Percentiles rank a stretch among this genome's conserved stretches.
Evolutionary conservation across 2,329 filamentous ascomycete species (phyloP).

Genomic region (Beauveria sp.): DNA sequence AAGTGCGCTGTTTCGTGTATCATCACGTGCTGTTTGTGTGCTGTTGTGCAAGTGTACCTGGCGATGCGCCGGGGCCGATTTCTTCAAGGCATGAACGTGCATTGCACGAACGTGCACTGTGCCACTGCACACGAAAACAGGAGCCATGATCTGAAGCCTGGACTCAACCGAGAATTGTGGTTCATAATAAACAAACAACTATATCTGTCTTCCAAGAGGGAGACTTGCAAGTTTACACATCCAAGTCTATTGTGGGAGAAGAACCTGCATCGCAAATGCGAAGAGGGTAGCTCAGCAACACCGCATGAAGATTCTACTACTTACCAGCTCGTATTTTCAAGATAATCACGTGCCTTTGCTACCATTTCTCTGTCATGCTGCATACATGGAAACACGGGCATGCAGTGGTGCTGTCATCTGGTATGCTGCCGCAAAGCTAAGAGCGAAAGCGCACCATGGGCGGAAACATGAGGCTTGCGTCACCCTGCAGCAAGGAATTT

Average conservation of each 20-base stretch:
- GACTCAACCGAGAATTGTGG: neutral
- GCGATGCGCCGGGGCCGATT: neutral
- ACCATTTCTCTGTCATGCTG: neutral
- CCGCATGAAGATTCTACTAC: too few relatives aligned
- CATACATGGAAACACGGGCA: neutral
- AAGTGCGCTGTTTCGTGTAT: too few relatives aligned
- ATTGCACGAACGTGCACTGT: neutral
- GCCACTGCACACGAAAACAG: neutral
- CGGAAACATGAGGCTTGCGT: conserved; percentile 2
- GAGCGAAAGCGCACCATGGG: neutral
- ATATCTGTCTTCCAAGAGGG: neutral
- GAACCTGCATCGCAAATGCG: too few relatives aligned
- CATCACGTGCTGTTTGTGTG: neutral
- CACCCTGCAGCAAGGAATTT: neutral
- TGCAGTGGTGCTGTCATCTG: neutral
- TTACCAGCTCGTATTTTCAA: neutral
- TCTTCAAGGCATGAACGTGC: neutral
- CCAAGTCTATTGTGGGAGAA: too few relatives aligned
- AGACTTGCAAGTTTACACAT: neutral
- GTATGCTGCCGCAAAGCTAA: neutral
- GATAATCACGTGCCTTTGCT: neutral
- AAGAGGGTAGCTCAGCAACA: too few relatives aligned
- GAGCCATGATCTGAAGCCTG: neutral
- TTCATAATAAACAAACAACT: neutral
- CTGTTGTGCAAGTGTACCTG: neutral